These are phyloP conservation scores for Penicillium thymicola DNA, from an alignment of 2,329 filamentous ascomycete species.

Conservation along the genomic window DNA sequence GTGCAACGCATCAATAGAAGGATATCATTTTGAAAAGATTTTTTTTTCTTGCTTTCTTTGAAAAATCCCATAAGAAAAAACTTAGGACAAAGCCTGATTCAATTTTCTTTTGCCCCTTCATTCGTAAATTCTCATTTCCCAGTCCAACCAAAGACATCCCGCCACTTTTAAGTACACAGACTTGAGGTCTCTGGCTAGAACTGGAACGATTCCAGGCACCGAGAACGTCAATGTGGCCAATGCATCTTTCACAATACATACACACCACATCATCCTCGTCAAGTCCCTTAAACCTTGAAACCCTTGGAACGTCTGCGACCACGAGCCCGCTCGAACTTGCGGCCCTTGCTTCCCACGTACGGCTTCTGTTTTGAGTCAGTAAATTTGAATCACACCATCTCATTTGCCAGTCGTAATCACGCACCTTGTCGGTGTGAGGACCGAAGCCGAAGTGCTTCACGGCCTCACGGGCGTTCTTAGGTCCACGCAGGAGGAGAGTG, in stretches of 20 bases:
- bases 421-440: slow-evolving; percentile 94
- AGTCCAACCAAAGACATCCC: slow-evolving; percentile 21
- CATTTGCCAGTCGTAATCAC: slow-evolving; percentile 26
- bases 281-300: slow-evolving; percentile 91
- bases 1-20: not conserved
- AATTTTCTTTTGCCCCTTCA: slow-evolving; percentile 29
- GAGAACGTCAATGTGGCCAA: slow-evolving; percentile 10
- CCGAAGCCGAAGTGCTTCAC: slow-evolving; percentile 99
- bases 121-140: slow-evolving; percentile 22
- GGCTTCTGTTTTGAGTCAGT: slow-evolving; percentile 66
- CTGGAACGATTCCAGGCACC: slow-evolving; percentile 17
- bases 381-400: not conserved
- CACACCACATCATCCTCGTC: slow-evolving; percentile 18
- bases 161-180: slow-evolving; percentile 25
- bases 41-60: slow-evolving; percentile 17
- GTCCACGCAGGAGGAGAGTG: slow-evolving; percentile 93
- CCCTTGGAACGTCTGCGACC: slow-evolving; percentile 96
- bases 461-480: slow-evolving; percentile 97
- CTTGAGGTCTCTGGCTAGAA: slow-evolving; percentile 20
- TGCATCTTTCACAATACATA: slow-evolving; percentile 11
- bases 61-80: slow-evolving; percentile 27
- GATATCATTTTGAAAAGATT: slow-evolving; percentile 4
- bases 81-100: slow-evolving; percentile 28
- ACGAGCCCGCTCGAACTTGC: slow-evolving; percentile 99
- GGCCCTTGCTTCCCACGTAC: slow-evolving; percentile 95